Percentiles rank a stretch among this genome's conserved stretches.
These are phyloP conservation scores for Yarrowia porcina DNA, from an alignment of 805 yeast species.

Conservation along the genomic window DNA sequence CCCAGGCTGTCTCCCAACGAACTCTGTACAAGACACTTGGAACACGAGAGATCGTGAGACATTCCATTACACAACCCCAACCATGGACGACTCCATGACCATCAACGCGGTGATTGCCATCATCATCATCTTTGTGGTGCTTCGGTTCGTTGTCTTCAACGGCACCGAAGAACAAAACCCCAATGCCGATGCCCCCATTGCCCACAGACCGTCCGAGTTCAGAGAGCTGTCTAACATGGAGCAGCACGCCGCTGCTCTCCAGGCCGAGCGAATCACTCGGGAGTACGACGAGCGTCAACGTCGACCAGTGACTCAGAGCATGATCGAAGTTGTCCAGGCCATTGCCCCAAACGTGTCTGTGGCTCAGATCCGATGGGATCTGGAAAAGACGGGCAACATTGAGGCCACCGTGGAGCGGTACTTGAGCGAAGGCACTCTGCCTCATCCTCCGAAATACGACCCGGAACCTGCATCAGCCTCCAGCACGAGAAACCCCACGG, in stretches of 20 bases:
- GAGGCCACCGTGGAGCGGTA: constrained; percentile 74
- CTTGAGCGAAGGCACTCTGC: constrained; percentile 58
- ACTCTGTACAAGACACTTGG: constrained; percentile 7
- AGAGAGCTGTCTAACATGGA: constrained; percentile 6
- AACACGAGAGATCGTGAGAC: neutral
- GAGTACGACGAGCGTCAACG: constrained; percentile 3
- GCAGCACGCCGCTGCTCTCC: constrained; percentile 7
- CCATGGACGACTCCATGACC: neutral
- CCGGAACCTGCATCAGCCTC: constrained; percentile 23
- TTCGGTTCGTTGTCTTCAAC: constrained; percentile 27
- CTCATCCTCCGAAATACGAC: constrained; percentile 37
- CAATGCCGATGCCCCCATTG: constrained; percentile 5
- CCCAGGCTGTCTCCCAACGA: constrained; percentile 1
- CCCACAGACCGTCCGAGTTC: constrained; percentile 10
- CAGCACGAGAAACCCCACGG: constrained; percentile 13
- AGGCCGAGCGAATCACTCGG: constrained; percentile 16
- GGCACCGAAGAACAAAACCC: constrained; percentile 8
- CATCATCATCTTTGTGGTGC: constrained; percentile 29
- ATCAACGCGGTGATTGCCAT: constrained; percentile 30
- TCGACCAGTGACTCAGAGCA: constrained; percentile 37
- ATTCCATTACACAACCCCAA: neutral
- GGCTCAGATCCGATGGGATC: constrained; percentile 69
- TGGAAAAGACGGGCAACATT: constrained; percentile 65
- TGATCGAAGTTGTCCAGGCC: constrained; percentile 83
- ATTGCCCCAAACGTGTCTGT: constrained; percentile 70